Base-by-base conservation (phyloP, 805 yeast genomes). In the Saturnispora saitoi region DNA sequence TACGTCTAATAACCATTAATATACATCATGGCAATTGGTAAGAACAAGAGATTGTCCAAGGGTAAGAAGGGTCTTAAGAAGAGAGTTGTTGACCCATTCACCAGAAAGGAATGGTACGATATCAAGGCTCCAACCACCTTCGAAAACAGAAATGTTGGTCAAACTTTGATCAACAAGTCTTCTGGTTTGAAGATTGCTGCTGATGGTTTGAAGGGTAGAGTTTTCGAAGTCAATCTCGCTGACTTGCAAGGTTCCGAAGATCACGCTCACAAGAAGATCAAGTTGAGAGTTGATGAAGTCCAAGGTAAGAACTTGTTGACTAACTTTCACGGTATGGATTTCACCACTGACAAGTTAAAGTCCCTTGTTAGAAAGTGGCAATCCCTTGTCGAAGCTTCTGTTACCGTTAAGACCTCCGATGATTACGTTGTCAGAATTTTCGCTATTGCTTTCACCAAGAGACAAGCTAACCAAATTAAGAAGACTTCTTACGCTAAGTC, bases 321-420 rank as follows among this genome's bases (percentile, higher is more conserved):
- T 80, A 91, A 91, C 95, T 91, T 90, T 95, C 97, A 90, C 81
- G 98, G 98, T 69, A 75, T 91, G 75, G 95, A 89, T 80, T 90
- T 91, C 84, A 90, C 98, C 69, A 79, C 95, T 60, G 97, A 90
- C 80, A 91, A 91, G 81, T 79, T 91, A 71, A 87, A 95, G 79
- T 90, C 97, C 52, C 81, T 91, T 73, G 97, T 90, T 58, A 88
- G 97, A 83, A 90, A 91, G 77, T 91, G 97, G 97, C 98, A 90
- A 81, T 82, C 96, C 60, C 80, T 91, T 74, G 95, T 90, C 64
- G 98, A 90, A 81, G 95, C 95, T 69, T 87, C 88, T 72, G 97
- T 90, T 65, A 89, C 98, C 64, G 97, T 89, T 69, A 90, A 90
- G 86, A 90, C 98, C 68, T 71, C 96, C 61, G 98, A 90, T 70